These are phyloP conservation scores for Teratosphaeriaceae sp. DNA, from an alignment of 2,329 filamentous ascomycete genomes.

Conservation along the genomic window DNA sequence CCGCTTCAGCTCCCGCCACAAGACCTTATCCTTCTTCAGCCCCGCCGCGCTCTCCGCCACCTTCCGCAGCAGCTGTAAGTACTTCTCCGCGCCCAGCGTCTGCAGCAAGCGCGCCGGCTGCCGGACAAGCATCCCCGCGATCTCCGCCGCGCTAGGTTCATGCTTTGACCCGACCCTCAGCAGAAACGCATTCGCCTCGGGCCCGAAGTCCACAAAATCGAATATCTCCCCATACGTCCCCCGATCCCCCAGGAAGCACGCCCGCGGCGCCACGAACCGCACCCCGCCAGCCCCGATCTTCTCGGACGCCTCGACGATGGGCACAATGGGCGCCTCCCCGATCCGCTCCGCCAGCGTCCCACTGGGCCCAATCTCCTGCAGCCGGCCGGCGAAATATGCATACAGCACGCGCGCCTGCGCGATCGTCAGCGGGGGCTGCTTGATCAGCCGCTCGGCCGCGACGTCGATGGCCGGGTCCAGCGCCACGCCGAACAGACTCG, in stretches of 20 bases:
- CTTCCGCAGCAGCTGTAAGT: constrained; percentile 72
- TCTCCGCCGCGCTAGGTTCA: constrained; percentile 80
- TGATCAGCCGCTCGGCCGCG: constrained; percentile 67
- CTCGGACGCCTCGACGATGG: constrained; percentile 41
- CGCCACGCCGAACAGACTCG: constrained; percentile 79
- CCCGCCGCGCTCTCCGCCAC: constrained; percentile 65
- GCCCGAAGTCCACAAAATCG: constrained; percentile 92
- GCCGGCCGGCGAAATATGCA: constrained; percentile 71
- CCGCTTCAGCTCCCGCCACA: constrained; percentile 69
- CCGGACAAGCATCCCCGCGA: constrained; percentile 73
- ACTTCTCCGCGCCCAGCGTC: constrained; percentile 78
- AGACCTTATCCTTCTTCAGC: constrained; percentile 69
- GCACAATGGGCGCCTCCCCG: constrained; percentile 63
- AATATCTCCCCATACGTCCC: constrained; percentile 82
- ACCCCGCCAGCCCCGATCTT: constrained; percentile 29
- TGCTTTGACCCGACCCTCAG: constrained; percentile 83
- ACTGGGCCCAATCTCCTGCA: constrained; percentile 59
- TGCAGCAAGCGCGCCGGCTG: constrained; percentile 79
- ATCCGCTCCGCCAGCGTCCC: constrained; percentile 55
- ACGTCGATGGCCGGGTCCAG: constrained; percentile 70
- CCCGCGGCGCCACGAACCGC: constrained; percentile 58
- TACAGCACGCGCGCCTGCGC: constrained; percentile 67
- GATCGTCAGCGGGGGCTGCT: constrained; percentile 61
- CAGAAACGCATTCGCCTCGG: constrained; percentile 80
- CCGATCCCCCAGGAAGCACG: constrained; percentile 71